Evolutionary conservation across 225 moss, liverwort and hornwort species (phyloP), one percentile per base, ranked within the genome.

Genomic region (Takakia lepidozioides): DNA sequence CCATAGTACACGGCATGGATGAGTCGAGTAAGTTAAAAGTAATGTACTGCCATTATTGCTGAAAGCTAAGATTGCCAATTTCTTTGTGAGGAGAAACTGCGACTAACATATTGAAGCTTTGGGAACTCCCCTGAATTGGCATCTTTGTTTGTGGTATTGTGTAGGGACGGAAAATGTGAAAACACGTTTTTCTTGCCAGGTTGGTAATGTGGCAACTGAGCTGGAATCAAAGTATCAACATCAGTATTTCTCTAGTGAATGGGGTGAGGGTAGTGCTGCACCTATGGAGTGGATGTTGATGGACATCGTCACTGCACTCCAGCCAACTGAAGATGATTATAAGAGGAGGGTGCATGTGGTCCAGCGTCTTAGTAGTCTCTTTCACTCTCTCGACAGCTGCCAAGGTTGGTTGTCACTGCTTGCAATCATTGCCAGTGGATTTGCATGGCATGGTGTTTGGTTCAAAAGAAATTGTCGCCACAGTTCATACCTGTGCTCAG

Each of bases 281-380:
- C 69, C 69, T 29, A 38, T 70, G 26, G 63, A 70, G 43, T 63
- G 69, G 69, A 63, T 63, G 69, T 58, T 70, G 54, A 48, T 49
- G 25, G 69, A 70, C 40, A 56, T 70, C 49, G 52, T 53, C 28
- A 48, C 14, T 52, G 57, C 69, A 32, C 66, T 73, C 36, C 72
- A 73, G 61, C 72, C 72, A 13, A 63, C 54, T 25, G 49, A 64
- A 55, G 66, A 73, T 38, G 72, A 73, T 62, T 62, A 67, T 54
- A 58, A 24, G 19, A 58, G 58, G 67, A 57, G 72, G 45, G 56
- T 37, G 36, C 43, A 67, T 58, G 62, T 67, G 43, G 59, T 73
- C 44, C 62, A 59, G 49, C 52, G 57, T 25, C 67, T 73, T 28
- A 67, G 49, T 24, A 32, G 54, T 29, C 62, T 73, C 49, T 67